Evolutionary conservation across 768 basidiomycete genomes (phyloP), one percentile per base, ranked within the genome.

Genomic region (Termitomyces sp.): DNA sequence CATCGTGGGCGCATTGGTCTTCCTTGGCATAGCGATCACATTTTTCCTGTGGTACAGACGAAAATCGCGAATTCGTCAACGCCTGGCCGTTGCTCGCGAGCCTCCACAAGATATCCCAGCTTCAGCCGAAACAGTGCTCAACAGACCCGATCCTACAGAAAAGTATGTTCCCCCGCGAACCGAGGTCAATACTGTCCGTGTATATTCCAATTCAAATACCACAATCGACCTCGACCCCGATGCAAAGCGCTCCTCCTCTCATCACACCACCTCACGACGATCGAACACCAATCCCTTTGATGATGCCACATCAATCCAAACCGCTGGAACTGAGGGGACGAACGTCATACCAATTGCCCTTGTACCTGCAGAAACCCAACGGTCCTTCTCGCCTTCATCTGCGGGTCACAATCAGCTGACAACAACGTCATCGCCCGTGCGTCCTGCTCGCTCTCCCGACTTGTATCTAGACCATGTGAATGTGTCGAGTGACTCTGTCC

Each of bases 301-400:
- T 43, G 91, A 93, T 65, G 74, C 71, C 27, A 83, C 88, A 48
- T 93, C 91, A 39, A 93, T 93, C 58, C 88, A 90, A 71, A 93
- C 91, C 30, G 84, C 86, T n/a, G 80, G 83, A 44, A 87, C 90
- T 14, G 87, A 89, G 67, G 83, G 83, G 43, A 89, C 91, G 24
- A 93, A 93, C 64, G 91, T 92, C 62, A 93, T 93, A 57, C 91
- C 91, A 60, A 93, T 93, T 59, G 91, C 91, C 13, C 78, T 93
- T 43, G 87, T 93, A 36, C 73, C 87, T 24, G 83, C 88, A 18
- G 83, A 83, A 22, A 78, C 81, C 48, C 69, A 60, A 34, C 75
- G 71, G 42, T 54, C 72, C 40, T 69, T 69, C 9, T 62, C 69
- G 10, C 61, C 72, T 50, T 62, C 60, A 24, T 70, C 72, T 8